A percentile compares a stretch with the other conserved stretches of the same genome.
These are phyloP conservation scores for Tremellales sp. DNA, from an alignment of 1,284 basidiomycete species.

Conservation along the genomic window DNA sequence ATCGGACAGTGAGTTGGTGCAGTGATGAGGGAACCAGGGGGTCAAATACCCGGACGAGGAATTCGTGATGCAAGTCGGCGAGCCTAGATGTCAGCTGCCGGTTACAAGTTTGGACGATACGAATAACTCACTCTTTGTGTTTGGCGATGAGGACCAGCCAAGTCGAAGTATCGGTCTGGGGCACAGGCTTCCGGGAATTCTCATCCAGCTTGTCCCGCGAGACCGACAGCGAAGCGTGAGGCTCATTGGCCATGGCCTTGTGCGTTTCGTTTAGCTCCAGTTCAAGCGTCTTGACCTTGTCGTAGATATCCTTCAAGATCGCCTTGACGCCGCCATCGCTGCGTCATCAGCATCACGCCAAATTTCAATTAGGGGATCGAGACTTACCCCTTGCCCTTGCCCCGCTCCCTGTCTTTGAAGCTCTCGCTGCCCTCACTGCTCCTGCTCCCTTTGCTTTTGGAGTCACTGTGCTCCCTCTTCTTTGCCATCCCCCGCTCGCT, in stretches of 20 bases:
- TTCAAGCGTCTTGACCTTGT: constrained; percentile 46
- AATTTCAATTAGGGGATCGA: not conserved
- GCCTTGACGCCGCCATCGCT: constrained; percentile 49
- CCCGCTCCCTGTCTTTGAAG: constrained; percentile 46
- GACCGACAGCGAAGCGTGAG: constrained; percentile 35
- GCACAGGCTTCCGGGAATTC: not conserved
- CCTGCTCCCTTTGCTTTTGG: constrained; percentile 38
- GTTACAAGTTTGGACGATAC: not conserved
- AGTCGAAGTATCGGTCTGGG: constrained; percentile 27
- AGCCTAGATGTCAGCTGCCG: constrained; percentile 55
- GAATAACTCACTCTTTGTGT: constrained; percentile 47
- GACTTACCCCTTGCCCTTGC: constrained; percentile 41
- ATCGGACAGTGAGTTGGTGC: constrained; percentile 82
- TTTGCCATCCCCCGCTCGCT: constrained; percentile 36
- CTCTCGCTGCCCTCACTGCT: constrained; percentile 50
- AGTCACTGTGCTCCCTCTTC: constrained; percentile 32
- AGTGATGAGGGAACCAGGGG: constrained; percentile 82
- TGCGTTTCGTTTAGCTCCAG: constrained; percentile 47
- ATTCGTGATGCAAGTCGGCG: constrained; percentile 80
- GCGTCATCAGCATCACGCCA: not conserved
- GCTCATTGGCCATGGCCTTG: constrained; percentile 35
- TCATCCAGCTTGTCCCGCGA: constrained; percentile 13
- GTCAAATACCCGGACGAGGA: constrained; percentile 79
- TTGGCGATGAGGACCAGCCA: constrained; percentile 47
- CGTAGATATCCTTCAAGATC: constrained; percentile 44